Evolutionary conservation across 2,329 filamentous ascomycete species (phyloP), one percentile per base, ranked within the genome.

Genomic region (Colletotrichum sp.): DNA sequence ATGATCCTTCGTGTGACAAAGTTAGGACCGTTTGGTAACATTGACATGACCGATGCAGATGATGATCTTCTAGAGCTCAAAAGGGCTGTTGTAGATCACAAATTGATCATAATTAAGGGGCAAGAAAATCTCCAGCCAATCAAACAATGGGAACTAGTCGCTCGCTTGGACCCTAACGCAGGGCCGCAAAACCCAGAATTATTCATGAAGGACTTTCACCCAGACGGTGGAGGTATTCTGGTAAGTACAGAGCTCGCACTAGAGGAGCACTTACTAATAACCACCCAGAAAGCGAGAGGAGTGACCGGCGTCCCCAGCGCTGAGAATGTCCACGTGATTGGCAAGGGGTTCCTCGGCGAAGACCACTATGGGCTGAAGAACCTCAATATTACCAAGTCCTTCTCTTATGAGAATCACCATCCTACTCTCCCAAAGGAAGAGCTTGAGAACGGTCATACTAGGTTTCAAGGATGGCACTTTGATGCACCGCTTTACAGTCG

Each of bases 401-500:
- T 83, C 15, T 81, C 79, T 8, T 84, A 87, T 75, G 81, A 83
- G 62, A 87, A 82, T 76, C 85, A 88, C 62, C 78, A 79, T 8
- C 79, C 82, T 6, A 78, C 80, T 21, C 81, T 85, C 15, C 76
- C 80, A 1, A 69, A 78, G 7, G 81, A 81, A 7, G 83, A 86
- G 9, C 87, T 87, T 71, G 77, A 82, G 3, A 76, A 79, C 8
- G 86, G 87, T 10, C 82, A 86, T 60, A 87, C 85, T 0, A 84
- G 87, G 18, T 88, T 88, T 73, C 86, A 88, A 56, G 81, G 85
- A 30, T 88, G 87, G 87, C 87, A 88, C 75, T 86, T 88, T 26
- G 86, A 89, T 73, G 87, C 85, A 5, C 85, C 86, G 3, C 80
- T 88, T 1, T 87, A 87, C 76, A 83, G 77, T 8, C 81, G 83